phyloP scores from a whole-genome alignment of 1,284 basidiomycete genomes.

The Ustilago bromivora region DNA sequence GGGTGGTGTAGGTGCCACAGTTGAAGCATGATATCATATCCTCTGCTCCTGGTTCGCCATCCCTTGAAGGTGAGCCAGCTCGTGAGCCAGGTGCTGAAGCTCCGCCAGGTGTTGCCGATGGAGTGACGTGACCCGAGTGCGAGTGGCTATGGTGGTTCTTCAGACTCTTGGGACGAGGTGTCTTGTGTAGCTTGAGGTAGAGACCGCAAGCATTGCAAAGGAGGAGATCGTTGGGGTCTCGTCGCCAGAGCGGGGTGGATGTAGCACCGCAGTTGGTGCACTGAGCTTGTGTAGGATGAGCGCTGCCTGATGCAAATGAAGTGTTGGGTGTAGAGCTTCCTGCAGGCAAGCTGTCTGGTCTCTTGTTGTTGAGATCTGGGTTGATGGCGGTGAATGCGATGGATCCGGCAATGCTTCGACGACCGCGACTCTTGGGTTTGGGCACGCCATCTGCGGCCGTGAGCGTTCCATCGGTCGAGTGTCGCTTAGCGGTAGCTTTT shows the following conservation, averaged over 20 bases:
- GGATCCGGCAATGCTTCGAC: constrained; percentile 43
- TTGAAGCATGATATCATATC: constrained; percentile 62
- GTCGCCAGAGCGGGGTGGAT: constrained; percentile 64
- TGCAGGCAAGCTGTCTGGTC: constrained; percentile 17
- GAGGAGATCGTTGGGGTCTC: constrained; percentile 61
- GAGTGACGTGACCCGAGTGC: constrained; percentile 50
- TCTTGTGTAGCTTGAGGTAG: constrained; percentile 67
- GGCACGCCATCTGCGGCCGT: constrained; percentile 17
- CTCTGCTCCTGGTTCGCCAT: constrained; percentile 32
- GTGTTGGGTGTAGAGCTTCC: constrained; percentile 25
- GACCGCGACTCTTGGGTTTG: constrained; percentile 44
- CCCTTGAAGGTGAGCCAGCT: constrained; percentile 34
- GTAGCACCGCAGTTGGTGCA: constrained; percentile 67
- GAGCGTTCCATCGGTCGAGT: constrained; percentile 37
- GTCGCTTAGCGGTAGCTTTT: constrained; percentile 29
- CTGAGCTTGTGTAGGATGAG: constrained; percentile 38
- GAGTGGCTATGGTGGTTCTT: constrained; percentile 57
- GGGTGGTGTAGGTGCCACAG: constrained; percentile 67
- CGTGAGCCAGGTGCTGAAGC: constrained; percentile 45
- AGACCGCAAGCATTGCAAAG: constrained; percentile 68
- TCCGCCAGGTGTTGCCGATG: constrained; percentile 50
- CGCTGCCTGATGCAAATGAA: constrained; percentile 28
- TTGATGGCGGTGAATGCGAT: constrained; percentile 50
- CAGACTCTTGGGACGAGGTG: constrained; percentile 60
- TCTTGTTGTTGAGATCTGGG: constrained; percentile 41